Conservation (phyloP, 2,329 filamentous ascomycete genomes). For the Tympanopsis confertula region DNA sequence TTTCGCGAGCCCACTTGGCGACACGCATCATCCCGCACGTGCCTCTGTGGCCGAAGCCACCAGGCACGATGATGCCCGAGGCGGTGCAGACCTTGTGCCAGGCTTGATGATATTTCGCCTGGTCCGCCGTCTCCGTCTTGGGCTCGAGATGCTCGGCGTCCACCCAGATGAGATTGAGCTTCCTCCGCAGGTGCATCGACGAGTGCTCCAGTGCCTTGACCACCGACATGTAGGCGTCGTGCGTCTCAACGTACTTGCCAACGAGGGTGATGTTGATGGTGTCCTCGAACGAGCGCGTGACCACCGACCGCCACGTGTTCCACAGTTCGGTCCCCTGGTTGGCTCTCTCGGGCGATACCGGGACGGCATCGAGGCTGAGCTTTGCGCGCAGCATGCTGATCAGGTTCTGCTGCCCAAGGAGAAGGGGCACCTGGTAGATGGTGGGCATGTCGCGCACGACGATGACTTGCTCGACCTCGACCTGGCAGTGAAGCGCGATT, state of each 20-base stretch:
- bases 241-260: constrained; percentile 78
- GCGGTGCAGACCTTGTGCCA: constrained; percentile 72
- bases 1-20: constrained; percentile 75
- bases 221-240: constrained; percentile 77
- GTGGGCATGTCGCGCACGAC: constrained; percentile 82
- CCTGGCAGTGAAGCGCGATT: constrained; percentile 80
- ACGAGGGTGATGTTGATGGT: constrained; percentile 74
- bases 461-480: constrained; percentile 74
- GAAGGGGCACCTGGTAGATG: constrained; percentile 89
- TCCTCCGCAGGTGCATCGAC: constrained; percentile 72
- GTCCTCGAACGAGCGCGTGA: constrained; percentile 54
- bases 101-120: constrained; percentile 69
- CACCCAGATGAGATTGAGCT: constrained; percentile 72
- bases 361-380: constrained; percentile 50
- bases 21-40: constrained; percentile 83
- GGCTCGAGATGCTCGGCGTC: constrained; percentile 77
- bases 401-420: constrained; percentile 73
- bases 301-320: constrained; percentile 63
- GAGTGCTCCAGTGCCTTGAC: constrained; percentile 83
- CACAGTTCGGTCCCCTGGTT: constrained; percentile 60
- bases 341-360: constrained; percentile 37
- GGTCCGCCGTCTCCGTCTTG: constrained; percentile 44
- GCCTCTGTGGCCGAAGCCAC: constrained; percentile 70
- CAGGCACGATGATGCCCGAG: constrained; percentile 55
- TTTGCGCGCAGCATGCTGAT: constrained; percentile 51